Base-by-base conservation (phyloP, 2,329 filamentous ascomycete species). In the Lachnellula arida region DNA sequence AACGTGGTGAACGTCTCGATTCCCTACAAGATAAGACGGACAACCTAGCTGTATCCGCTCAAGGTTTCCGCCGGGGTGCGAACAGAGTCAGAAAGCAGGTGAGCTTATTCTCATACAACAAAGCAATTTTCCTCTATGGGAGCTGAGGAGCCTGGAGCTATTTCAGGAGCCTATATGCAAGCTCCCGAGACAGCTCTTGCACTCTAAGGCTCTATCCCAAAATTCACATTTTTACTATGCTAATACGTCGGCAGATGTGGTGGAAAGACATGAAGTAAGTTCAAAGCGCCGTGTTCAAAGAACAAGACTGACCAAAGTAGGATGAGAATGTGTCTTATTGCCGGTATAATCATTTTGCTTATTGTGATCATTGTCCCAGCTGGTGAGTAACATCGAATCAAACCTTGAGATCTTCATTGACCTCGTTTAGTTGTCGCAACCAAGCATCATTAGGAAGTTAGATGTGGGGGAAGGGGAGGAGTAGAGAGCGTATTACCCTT, bases 1-100 rank as follows among this genome's bases (percentile, higher is more conserved):
- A 97, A 75, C 91, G 94, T 81, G 94, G 94, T 71, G 89, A 91
- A 70, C 84, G 87, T 66, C 83, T 97, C 60, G 89, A 96, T 73
- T 86, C 86, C 49, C 84, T 97, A 60, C 89, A 96, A 77, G 88
- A 94, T 74, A 96, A 96, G 82, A 97, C 89, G 63, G 86, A 97
- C 78, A 95, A 96, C 76, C 82, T 99, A 65, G 92, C 92, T 58
- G 85, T 87, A 61, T 96, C 92, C 37, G 93, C 94, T 57, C 91
- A 96, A 74, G 91, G 91, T 61, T 99, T 99, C 84, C 90, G 92
- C 69, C 87, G 92, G 65, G 93, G 94, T 63, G 94, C 95, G 75
- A 99, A 97, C 80, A 82, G 91, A 68, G 93, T 99, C 67, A 86
- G 94, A 74, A 93, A 92, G 81, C 87, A 96, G 76, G 97, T 97